These are phyloP conservation scores for Multifurca ochricompacta DNA, from an alignment of 768 basidiomycete genomes.

Conservation along the genomic window DNA sequence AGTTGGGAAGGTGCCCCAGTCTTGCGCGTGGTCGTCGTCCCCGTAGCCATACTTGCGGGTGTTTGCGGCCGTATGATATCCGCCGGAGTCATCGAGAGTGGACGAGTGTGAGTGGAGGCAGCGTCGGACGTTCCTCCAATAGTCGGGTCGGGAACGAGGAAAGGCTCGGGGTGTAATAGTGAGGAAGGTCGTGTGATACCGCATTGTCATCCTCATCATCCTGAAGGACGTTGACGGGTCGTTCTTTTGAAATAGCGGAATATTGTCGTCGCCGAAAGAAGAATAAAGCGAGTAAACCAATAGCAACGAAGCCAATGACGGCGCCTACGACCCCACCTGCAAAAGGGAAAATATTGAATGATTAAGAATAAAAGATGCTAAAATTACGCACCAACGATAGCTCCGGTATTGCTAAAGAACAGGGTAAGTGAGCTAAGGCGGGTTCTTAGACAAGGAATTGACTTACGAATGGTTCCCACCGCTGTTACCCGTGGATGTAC, in stretches of 20 bases:
- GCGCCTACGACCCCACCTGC: constrained; percentile 53
- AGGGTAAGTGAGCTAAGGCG: neutral
- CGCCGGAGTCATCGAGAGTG: constrained; percentile 11
- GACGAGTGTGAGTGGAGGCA: constrained; percentile 24
- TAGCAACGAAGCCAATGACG: constrained; percentile 39
- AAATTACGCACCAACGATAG: constrained; percentile 13
- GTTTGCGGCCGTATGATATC: constrained; percentile 18
- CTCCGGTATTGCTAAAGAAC: constrained; percentile 5
- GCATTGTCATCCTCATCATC: constrained; percentile 44
- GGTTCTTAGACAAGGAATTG: neutral
- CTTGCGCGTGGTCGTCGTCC: constrained; percentile 36
- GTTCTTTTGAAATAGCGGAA: constrained; percentile 39
- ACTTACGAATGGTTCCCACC: constrained; percentile 22
- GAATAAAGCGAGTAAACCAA: constrained; percentile 38
- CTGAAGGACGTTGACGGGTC: constrained; percentile 60
- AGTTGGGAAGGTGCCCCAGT: constrained; percentile 40
- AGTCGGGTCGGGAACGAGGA: constrained; percentile 59
- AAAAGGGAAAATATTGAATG: constrained; percentile 31
- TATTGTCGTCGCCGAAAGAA: constrained; percentile 42
- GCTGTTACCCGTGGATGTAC: constrained; percentile 25
- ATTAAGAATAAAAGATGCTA: neutral
- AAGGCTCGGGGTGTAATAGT: constrained; percentile 72
- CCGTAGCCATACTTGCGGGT: constrained; percentile 25
- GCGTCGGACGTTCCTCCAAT: constrained; percentile 33
- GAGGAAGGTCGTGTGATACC: constrained; percentile 47